These are phyloP conservation scores for Chlorella variabilis DNA, from an alignment of 163 green algal genomes.

Conservation along the genomic window DNA sequence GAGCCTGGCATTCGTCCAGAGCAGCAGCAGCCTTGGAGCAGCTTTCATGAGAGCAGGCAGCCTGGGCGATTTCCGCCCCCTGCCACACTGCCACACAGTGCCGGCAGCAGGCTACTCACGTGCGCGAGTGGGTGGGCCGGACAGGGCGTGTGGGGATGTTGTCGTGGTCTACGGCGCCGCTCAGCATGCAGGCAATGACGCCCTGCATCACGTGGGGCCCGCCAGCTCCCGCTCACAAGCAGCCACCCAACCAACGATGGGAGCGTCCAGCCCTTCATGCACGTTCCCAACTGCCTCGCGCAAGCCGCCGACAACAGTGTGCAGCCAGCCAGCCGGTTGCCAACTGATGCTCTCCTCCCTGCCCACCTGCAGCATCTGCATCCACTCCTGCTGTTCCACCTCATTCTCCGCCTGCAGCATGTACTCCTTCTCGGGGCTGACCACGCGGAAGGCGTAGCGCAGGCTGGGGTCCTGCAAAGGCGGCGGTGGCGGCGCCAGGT, in stretches of 20 bases:
- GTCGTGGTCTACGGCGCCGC: constrained; percentile 38
- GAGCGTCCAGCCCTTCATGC: too few species aligned
- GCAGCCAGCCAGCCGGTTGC: too few species aligned
- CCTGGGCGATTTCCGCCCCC: too few species aligned
- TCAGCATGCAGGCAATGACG: constrained; percentile 67
- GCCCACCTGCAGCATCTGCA: constrained; percentile 38
- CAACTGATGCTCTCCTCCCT: too few species aligned
- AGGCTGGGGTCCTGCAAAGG: constrained; percentile 36
- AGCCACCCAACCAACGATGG: background rate
- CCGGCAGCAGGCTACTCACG: constrained; percentile 13
- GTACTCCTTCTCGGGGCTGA: constrained; percentile 74
- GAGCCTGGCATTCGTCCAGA: background rate
- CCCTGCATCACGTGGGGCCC: constrained; percentile 45
- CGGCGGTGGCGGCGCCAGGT: background rate
- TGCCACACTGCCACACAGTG: too few species aligned
- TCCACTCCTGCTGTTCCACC: constrained; percentile 74
- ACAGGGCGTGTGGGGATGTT: constrained; percentile 41
- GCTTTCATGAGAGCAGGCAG: too few species aligned
- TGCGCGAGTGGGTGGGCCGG: constrained; percentile 55
- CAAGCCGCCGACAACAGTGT: too few species aligned
- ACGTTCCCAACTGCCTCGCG: too few species aligned
- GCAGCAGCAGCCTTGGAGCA: background rate
- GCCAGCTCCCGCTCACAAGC: too few species aligned
- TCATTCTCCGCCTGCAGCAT: constrained; percentile 62
- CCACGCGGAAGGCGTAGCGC: constrained; percentile 65